phyloP scores from a whole-genome alignment of 306 rosid genomes.

The Vigna nakashimae region DNA sequence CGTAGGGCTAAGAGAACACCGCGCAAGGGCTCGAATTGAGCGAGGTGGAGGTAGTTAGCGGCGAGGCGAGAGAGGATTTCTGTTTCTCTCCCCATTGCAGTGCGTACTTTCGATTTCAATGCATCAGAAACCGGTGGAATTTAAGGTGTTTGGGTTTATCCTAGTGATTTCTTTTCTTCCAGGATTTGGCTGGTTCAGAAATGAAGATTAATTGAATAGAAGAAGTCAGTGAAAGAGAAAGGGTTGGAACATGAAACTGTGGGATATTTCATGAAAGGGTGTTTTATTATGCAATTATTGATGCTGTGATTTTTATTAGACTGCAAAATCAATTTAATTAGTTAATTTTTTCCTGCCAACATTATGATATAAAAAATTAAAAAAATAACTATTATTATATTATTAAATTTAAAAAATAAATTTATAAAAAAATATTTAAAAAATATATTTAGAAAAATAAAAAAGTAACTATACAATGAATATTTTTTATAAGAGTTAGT shows the following conservation, averaged over 20 bases:
- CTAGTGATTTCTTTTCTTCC: neutral
- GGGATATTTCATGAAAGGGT: too few species aligned
- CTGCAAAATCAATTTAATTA: neutral
- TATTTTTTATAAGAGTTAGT: too few species aligned
- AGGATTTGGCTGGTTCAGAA: neutral
- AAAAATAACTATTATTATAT: too few species aligned
- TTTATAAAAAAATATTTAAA: too few species aligned
- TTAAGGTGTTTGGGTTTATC: neutral
- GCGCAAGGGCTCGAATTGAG: slow-evolving; percentile 89
- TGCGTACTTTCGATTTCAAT: slow-evolving; percentile 34
- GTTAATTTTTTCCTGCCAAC: too few species aligned
- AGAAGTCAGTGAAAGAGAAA: neutral
- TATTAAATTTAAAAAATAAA: too few species aligned
- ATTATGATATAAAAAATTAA: too few species aligned
- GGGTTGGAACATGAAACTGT: neutral
- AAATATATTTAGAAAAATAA: too few species aligned
- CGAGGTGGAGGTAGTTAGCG: slow-evolving; percentile 84
- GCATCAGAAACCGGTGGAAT: slow-evolving; percentile 26
- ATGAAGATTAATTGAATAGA: neutral
- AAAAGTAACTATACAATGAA: too few species aligned
- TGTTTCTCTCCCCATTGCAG: slow-evolving; percentile 70
- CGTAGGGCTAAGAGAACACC: slow-evolving; percentile 80
- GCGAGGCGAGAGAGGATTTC: slow-evolving; percentile 85
- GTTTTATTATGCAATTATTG: neutral
- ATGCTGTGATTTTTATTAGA: too few species aligned